Conservation (phyloP, 768 basidiomycete genomes). For the Brasilioporus rufonigricans region DNA sequence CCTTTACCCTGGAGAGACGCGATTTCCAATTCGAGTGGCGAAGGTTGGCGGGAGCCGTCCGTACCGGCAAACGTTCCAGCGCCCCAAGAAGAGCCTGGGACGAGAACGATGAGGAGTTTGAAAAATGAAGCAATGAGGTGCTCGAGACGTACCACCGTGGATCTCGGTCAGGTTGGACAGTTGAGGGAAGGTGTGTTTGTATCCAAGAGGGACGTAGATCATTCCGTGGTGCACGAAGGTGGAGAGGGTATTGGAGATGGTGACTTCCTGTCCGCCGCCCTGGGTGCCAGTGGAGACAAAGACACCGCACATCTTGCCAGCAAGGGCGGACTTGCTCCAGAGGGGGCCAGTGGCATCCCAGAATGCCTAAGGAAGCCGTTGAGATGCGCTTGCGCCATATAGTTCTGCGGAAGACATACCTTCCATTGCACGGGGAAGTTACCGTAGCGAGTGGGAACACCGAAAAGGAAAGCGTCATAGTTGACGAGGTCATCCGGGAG, state of each 20-base stretch:
- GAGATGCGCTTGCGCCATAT: constrained; percentile 15
- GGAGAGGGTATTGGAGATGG: constrained; percentile 37
- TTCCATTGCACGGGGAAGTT: constrained; percentile 59
- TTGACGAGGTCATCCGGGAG: constrained; percentile 32
- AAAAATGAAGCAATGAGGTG: not conserved
- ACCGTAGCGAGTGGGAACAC: constrained; percentile 47
- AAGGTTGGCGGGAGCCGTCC: constrained; percentile 60
- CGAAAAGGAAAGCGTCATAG: constrained; percentile 44
- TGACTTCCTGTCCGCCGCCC: constrained; percentile 48
- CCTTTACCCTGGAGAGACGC: constrained; percentile 55
- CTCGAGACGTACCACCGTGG: constrained; percentile 42
- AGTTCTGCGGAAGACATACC: constrained; percentile 25
- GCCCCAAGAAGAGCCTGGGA: constrained; percentile 73
- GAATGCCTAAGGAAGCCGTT: constrained; percentile 33
- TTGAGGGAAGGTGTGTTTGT: constrained; percentile 41
- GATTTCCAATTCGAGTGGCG: constrained; percentile 53
- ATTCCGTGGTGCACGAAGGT: constrained; percentile 57
- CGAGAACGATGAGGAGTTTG: not conserved
- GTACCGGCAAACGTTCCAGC: constrained; percentile 63
- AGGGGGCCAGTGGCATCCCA: constrained; percentile 51
- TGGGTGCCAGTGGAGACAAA: constrained; percentile 47
- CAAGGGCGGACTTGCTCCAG: constrained; percentile 40
- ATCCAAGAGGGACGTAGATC: constrained; percentile 53
- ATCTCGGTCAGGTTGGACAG: constrained; percentile 41
- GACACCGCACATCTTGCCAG: constrained; percentile 46